Evolutionary conservation across 495 filamentous ascomycete species (phyloP), one percentile per base, ranked within the genome.

Genomic region (Hypoxylon lienhwacheense): DNA sequence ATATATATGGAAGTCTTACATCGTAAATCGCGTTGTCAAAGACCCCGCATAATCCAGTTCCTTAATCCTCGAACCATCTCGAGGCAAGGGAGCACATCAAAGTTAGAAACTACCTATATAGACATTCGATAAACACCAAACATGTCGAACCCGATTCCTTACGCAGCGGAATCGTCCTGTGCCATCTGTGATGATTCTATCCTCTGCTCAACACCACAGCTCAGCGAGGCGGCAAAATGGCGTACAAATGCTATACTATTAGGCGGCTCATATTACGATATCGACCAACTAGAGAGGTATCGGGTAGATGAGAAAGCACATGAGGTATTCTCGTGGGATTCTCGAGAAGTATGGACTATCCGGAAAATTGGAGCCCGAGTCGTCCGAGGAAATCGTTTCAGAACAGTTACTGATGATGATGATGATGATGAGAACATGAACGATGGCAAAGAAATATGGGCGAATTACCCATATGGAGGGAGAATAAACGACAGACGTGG

Each of bases 141-240:
- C 7, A 49, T 53, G 49, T 44, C 44, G 0, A 40, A 19, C 15
- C 8, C 25, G 31, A 20, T 19, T 2, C 20, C 25, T 3, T 41
- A 53, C 5, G 22, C 49, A 16, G 44, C 26, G 5, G 12, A 50
- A 35, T 12, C 53, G 17, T 59, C 48, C 28, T 59, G 55, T 24
- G 31, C 55, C 2, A 53, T 59, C 31, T 55, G 50, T 24, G 45
- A 46, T 16, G 39, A 46, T n/a, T 24, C 7, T 3, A 50, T 60
- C 39, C 3, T 21, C 3, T 29, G 45, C 8, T 15, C 10, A n/a
- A 41, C 39, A 1, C 17, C 45, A 17, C 11, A 24, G 14, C 12
- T 14, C 2, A 22, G n/a, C 5, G 39, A 28, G 2, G 40, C 24
- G 0, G 43, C 34, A 4, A 45, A n/a, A 17, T 55, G 50, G 56